Evolutionary conservation across 208 protist genomes (phyloP).

Genomic region (Leishmania martiniquensis): DNA sequence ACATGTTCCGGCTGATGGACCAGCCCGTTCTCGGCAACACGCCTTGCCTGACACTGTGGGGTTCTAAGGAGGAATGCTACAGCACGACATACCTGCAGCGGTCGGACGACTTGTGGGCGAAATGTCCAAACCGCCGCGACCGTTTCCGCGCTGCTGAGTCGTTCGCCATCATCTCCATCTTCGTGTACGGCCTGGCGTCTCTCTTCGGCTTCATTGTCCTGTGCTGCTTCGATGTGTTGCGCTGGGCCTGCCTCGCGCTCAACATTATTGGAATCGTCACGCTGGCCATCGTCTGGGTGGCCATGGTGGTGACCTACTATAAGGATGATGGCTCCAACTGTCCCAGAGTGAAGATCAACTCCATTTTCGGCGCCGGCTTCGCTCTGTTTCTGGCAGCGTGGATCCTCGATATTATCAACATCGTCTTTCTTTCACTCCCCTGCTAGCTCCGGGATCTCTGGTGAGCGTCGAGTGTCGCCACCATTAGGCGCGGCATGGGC

Average conservation of each 20-base stretch:
- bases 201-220: conserved; percentile 32
- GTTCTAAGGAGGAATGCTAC: conserved; percentile 19
- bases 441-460: no score
- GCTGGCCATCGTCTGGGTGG: conserved; percentile 32
- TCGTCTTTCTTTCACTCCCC: no score
- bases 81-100: conserved; percentile 23
- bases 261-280: conserved; percentile 32
- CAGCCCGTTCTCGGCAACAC: no score
- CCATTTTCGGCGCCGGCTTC: no score
- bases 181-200: conserved; percentile 11
- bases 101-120: conserved; percentile 10
- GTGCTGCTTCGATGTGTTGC: conserved; percentile 52
- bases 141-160: background rate
- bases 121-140: background rate
- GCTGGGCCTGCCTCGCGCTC: conserved; percentile 36
- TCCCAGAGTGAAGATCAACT: no score
- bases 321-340: no score
- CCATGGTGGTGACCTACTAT: background rate
- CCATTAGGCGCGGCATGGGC: no score
- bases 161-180: conserved; percentile 14
- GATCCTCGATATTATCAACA: no score
- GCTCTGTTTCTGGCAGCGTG: no score
- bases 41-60: no score
- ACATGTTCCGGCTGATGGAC: conserved; percentile 45
- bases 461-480: no score